Conservation (phyloP, 2,329 filamentous ascomycete species). For the Diaporthe nobilis region DNA sequence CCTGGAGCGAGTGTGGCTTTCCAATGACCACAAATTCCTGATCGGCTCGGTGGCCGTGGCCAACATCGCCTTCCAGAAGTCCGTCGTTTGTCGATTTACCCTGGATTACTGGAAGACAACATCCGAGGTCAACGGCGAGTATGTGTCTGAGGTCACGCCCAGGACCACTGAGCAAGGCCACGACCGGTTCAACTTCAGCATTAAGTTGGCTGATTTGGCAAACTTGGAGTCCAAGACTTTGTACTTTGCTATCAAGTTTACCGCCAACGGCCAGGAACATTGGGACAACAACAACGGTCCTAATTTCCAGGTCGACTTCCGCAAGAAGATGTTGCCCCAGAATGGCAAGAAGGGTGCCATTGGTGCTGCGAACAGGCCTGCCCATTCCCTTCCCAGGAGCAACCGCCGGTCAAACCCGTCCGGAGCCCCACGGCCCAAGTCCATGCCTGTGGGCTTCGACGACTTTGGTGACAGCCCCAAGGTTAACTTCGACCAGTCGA, state of each 20-base stretch:
- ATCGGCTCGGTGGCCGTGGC: constrained; percentile 87
- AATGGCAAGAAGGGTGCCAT: constrained; percentile 69
- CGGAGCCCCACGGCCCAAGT: constrained; percentile 63
- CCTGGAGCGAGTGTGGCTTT: constrained; percentile 89
- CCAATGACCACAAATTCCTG: constrained; percentile 87
- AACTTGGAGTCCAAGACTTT: constrained; percentile 94
- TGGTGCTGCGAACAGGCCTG: constrained; percentile 64
- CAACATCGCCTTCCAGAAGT: constrained; percentile 92
- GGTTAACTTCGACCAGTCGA: constrained; percentile 71
- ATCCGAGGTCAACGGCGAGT: constrained; percentile 94
- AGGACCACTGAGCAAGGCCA: constrained; percentile 75
- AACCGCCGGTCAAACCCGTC: constrained; percentile 65
- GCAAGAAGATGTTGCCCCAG: constrained; percentile 78
- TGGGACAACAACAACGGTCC: constrained; percentile 93
- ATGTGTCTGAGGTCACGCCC: constrained; percentile 81
- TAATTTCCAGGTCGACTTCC: constrained; percentile 97
- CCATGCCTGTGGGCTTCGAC: constrained; percentile 73
- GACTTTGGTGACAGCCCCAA: constrained; percentile 78
- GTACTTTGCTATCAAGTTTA: constrained; percentile 92
- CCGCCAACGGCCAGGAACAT: constrained; percentile 84
- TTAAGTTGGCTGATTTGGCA: constrained; percentile 91
- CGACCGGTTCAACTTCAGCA: constrained; percentile 94
- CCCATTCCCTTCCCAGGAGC: constrained; percentile 76
- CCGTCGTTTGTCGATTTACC: constrained; percentile 92
- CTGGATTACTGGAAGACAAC: constrained; percentile 99